Evolutionary conservation across 257 asterid genomes (phyloP), one percentile per base, ranked within the genome.

Genomic region (Salvia miltiorrhiza): DNA sequence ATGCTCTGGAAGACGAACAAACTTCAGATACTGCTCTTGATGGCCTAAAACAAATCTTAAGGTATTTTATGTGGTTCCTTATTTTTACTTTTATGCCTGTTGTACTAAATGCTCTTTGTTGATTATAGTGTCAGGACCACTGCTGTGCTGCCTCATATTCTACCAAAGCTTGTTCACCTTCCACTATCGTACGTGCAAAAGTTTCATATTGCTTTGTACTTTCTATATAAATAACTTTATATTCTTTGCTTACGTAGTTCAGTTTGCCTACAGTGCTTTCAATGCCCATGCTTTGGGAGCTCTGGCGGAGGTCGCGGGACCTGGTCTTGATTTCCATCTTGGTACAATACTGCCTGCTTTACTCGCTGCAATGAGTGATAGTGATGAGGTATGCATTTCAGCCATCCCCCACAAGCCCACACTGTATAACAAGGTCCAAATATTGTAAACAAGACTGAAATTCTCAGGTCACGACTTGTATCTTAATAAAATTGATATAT

Each of bases 271-370:
- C 87, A 94, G 99, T 41, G 95, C 97, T 21, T 91, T 89, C 85
- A 91, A 94, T 74, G 99, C 99, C 9, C 99, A 94, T 85, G 99
- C 99, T 75, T 80, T 94, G 85, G 99, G 97, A 80, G 99, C 99
- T 76, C 77, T 94, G 55, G 99, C 99, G 12, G 97, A 87, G 73
- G 99, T 90, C 81, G 99, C 99, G 21, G 99, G 99, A 63, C 84
- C 97, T 77, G 97, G 97, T 78, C 97, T 94, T 74, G 80, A 85
- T 84, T 84, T 76, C 70, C 99, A 91, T 86, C 89, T 94, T 76
- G 85, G 95, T 53, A 87, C 96, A 7, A 72, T 91, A 69, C 93
- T 94, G 77, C 97, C 99, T 69, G 87, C 97, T 76, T 77, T 94
- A 78, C 93, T 94, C 70, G 80, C 85, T 69, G 90, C 90, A 16